Conservation (phyloP, 345 rosid genomes). For the Hypericum androsaemum region DNA sequence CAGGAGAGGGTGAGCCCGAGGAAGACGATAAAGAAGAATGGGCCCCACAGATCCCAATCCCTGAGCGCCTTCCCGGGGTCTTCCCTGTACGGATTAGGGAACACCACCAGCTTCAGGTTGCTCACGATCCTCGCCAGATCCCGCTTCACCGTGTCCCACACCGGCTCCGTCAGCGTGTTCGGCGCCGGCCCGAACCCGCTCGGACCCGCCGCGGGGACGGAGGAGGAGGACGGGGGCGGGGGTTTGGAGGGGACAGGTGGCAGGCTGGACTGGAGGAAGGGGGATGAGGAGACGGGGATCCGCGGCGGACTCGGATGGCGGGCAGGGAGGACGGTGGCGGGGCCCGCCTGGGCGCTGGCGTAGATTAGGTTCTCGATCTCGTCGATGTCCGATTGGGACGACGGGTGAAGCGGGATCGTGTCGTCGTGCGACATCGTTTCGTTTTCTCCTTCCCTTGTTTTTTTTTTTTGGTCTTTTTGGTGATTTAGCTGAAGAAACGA, state of each 20-base stretch:
- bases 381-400: constrained; percentile 97
- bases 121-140: constrained; percentile 93
- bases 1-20: constrained; percentile 85
- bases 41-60: constrained; percentile 99
- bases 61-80: constrained; percentile 97
- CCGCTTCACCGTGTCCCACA: constrained; percentile 93
- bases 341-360: constrained; percentile 53
- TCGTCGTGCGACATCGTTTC: constrained; percentile 70
- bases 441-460: too few relatives aligned
- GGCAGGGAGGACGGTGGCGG: constrained; percentile 80
- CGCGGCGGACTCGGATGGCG: constrained; percentile 77
- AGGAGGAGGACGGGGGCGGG: constrained; percentile 3
- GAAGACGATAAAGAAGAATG: constrained; percentile 88
- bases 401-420: constrained; percentile 61
- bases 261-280: constrained; percentile 52
- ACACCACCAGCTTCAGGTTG: constrained; percentile 90
- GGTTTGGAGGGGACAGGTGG: constrained; percentile 27
- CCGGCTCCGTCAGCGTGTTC: constrained; percentile 92
- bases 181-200: constrained; percentile 72
- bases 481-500: too few relatives aligned
- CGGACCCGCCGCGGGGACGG: neutral
- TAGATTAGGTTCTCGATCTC: constrained; percentile 94
- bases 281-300: constrained; percentile 68
- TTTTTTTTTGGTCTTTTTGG: too few relatives aligned
- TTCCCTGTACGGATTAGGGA: constrained; percentile 82